Evolutionary conservation across 805 yeast genomes (phyloP), one percentile per base, ranked within the genome.

Genomic region (Cyberlindnera maritima): DNA sequence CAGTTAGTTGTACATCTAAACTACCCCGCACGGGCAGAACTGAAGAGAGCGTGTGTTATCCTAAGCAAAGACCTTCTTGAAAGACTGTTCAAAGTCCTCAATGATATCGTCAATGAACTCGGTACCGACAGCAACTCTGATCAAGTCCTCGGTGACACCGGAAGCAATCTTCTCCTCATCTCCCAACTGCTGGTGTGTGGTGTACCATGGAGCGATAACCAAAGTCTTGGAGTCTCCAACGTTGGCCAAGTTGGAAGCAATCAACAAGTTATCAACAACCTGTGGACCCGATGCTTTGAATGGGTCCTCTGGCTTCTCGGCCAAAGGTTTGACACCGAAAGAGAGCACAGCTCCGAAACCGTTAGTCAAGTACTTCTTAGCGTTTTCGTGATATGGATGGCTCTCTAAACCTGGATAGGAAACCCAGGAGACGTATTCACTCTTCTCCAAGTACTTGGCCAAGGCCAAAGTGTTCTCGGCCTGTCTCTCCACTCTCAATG

Each of bases 171-270:
- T 88, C 73, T 89, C 97, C 55, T 82, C 86, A 39, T 87, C 89
- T 36, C 73, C 68, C 62, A 92, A 77, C 73, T 94, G 98, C 66
- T 89, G 91, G 70, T 92, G 99, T 21, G 98, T 92, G 35, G 98
- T 94, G 70, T 79, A 89, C 77, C 85, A 91, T 55, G 99, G 99
- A 45, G 97, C 91, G 67, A 92, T 92, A 48, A 92, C 96, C 64
- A 92, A 77, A 38, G 98, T 88, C 74, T 92, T 94, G 42, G 92
- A 83, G 63, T 92, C 99, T 64, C 99, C 99, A 49, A 92, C 97
- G 62, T 92, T 92, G 41, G 99, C 98, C 64, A 94, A 80, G 72
- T 90, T 88, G 28, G 96, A 85, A 47, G 96, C 95, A 48, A 94
- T 70, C 68, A 88, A 80, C 68, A 94, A 79, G 58, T 70, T 72